These are phyloP conservation scores for Trichoderma gamsii DNA, from an alignment of 495 filamentous ascomycete species.

Conservation along the genomic window DNA sequence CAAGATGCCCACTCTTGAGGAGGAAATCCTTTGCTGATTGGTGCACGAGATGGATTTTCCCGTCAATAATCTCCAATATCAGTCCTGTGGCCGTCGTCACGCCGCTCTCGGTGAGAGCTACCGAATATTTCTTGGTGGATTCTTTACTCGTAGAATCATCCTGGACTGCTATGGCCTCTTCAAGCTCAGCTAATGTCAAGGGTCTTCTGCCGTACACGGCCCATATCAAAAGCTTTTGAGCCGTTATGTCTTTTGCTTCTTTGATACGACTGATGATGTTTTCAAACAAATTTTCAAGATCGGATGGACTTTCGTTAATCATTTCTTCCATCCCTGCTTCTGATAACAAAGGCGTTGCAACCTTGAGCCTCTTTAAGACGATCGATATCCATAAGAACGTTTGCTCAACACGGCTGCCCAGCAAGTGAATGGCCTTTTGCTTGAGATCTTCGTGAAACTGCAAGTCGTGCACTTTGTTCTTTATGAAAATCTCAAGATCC, in stretches of 20 bases:
- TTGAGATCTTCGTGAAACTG: not conserved
- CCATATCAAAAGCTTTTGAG: slow-evolving; percentile 12
- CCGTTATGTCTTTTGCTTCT: not conserved
- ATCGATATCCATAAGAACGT: slow-evolving; percentile 13
- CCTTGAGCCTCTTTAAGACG: not conserved
- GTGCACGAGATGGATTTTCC: slow-evolving; percentile 29
- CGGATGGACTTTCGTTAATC: slow-evolving; percentile 2
- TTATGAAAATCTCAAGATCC: not conserved
- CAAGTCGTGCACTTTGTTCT: not conserved
- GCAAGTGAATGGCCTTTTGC: not conserved
- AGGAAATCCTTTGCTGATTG: slow-evolving; percentile 29
- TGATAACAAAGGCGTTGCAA: not conserved
- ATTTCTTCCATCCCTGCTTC: not conserved
- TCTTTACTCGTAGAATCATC: not conserved
- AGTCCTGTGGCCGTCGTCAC: slow-evolving; percentile 34
- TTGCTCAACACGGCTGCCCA: not conserved
- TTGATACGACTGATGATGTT: not conserved
- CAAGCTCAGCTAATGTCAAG: not conserved
- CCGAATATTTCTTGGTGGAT: not conserved
- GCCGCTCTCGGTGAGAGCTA: slow-evolving; percentile 10
- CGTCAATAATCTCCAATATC: slow-evolving; percentile 34
- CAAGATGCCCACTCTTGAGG: slow-evolving; percentile 14
- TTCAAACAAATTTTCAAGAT: not conserved
- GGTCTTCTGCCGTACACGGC: not conserved
- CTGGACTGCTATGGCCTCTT: slow-evolving; percentile 9